Conservation (phyloP, 2,329 filamentous ascomycete genomes). For the Rutstroemia sydowiana region DNA sequence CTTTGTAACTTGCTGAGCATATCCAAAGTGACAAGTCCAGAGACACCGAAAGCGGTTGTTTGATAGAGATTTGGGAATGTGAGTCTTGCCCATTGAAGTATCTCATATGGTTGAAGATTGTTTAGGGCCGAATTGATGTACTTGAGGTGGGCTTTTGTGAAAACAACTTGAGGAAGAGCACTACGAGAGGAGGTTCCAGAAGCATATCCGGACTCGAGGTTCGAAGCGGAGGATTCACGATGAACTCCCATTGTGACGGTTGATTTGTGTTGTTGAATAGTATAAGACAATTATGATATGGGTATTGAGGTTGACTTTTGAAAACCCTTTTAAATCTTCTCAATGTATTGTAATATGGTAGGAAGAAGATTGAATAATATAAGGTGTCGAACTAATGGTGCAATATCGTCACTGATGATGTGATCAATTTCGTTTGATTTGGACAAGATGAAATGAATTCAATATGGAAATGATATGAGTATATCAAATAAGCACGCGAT, state of each 20-base stretch:
- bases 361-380: neutral
- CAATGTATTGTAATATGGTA: neutral
- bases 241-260: constrained; percentile 22
- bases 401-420: constrained; percentile 5
- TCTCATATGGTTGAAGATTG: constrained; percentile 80
- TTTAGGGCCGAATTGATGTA: constrained; percentile 88
- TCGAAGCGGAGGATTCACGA: constrained; percentile 27
- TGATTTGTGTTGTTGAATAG: neutral
- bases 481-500: neutral
- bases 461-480: neutral
- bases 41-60: constrained; percentile 75
- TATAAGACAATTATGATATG: neutral
- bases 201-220: constrained; percentile 79
- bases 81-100: constrained; percentile 85
- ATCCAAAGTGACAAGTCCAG: constrained; percentile 75
- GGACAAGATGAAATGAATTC: neutral
- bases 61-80: constrained; percentile 86
- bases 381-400: constrained; percentile 1
- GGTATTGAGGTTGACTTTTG: neutral
- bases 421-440: neutral
- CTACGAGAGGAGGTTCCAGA: constrained; percentile 51
- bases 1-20: constrained; percentile 71
- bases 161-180: constrained; percentile 67
- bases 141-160: constrained; percentile 80
- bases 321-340: neutral